Percentiles rank a stretch among this genome's conserved stretches.
These are phyloP conservation scores for Trichoderma pleuroti DNA, from an alignment of 2,329 filamentous ascomycete genomes.

Conservation along the genomic window DNA sequence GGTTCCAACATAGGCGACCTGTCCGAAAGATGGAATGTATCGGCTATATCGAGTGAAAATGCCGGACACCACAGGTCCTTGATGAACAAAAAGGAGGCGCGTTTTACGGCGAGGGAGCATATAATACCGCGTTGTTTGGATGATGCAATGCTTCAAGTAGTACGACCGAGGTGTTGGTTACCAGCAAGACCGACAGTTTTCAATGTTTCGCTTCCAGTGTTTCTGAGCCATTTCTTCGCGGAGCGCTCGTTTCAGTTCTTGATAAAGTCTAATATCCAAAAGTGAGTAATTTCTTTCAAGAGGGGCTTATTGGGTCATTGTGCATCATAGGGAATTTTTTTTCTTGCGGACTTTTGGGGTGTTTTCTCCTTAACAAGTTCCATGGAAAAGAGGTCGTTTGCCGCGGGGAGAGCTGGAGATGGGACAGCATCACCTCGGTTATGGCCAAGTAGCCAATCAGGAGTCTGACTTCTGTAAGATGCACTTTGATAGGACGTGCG, in stretches of 20 bases:
- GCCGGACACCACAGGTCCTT: neutral
- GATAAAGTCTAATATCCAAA: neutral
- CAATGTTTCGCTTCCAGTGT: neutral
- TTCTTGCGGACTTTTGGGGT: neutral
- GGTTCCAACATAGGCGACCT: neutral
- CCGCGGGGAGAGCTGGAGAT: neutral
- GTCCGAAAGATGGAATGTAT: neutral
- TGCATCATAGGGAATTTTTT: neutral
- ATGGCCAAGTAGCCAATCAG: neutral
- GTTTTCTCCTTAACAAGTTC: neutral
- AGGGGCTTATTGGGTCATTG: neutral
- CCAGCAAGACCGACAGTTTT: neutral
- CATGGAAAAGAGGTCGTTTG: neutral
- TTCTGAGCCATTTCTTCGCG: neutral
- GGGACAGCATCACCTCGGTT: neutral
- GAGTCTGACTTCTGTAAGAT: accelerated
- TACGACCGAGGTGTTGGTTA: neutral
- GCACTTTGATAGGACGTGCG: neutral
- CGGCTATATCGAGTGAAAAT: neutral
- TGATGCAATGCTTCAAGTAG: neutral
- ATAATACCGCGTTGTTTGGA: neutral
- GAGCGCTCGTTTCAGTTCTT: neutral
- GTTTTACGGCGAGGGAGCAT: neutral
- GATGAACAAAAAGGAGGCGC: accelerated
- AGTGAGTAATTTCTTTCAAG: neutral